Percentiles rank a stretch among this genome's conserved stretches.
These are phyloP conservation scores for Pneumocystis jirovecii DNA, from an alignment of 1,139 yeast species.

Conservation along the genomic window DNA sequence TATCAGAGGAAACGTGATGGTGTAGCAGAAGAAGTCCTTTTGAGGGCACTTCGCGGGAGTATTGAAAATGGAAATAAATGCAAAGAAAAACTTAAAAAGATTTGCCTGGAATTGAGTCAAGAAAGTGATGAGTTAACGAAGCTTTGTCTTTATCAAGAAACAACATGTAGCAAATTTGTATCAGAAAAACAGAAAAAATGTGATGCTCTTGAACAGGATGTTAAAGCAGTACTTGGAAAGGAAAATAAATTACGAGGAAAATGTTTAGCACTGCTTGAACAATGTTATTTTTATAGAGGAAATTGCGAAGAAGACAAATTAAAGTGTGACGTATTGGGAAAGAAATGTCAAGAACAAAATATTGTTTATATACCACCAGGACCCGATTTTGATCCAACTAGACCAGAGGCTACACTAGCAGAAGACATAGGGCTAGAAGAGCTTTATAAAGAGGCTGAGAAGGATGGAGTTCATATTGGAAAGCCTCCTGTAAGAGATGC, in stretches of 20 bases:
- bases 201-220: neutral
- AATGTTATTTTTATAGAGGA: neutral
- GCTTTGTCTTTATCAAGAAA: neutral
- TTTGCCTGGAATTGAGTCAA: neutral
- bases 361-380: neutral
- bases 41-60: neutral
- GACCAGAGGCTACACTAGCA: neutral
- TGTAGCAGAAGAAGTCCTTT: neutral
- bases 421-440: neutral
- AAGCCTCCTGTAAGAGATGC: neutral
- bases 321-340: neutral
- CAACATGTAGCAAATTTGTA: neutral
- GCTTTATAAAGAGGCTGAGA: neutral
- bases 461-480: neutral
- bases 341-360: neutral
- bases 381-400: neutral
- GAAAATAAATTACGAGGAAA: no score
- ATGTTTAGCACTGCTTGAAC: neutral
- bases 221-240: no score
- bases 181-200: neutral
- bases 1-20: neutral
- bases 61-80: neutral
- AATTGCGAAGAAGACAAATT: neutral
- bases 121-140: neutral
- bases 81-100: no score